These are phyloP conservation scores for Orychophragmus violaceus DNA, from an alignment of 345 rosid genomes.

Conservation along the genomic window DNA sequence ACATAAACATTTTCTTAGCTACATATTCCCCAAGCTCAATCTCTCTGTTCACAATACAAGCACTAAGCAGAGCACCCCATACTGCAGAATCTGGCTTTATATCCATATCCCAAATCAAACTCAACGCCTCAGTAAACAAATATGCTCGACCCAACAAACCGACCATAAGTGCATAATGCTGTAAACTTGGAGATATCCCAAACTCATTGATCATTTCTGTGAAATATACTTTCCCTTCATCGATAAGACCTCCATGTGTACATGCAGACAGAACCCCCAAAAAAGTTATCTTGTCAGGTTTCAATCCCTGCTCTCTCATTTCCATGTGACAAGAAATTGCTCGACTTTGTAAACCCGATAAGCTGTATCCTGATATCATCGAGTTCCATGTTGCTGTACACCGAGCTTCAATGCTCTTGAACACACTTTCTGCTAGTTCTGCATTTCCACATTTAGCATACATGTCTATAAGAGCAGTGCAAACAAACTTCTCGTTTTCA, in stretches of 20 bases:
- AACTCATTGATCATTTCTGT: constrained; percentile 50
- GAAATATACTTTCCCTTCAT: constrained; percentile 60
- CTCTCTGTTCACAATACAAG: constrained; percentile 62
- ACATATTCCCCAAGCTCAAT: constrained; percentile 65
- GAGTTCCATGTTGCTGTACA: constrained; percentile 76
- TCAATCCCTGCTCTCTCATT: constrained; percentile 41
- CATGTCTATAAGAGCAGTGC: constrained; percentile 78
- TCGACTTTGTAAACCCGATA: constrained; percentile 49
- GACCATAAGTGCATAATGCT: constrained; percentile 70
- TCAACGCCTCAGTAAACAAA: constrained; percentile 55
- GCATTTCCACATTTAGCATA: constrained; percentile 71
- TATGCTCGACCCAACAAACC: constrained; percentile 61
- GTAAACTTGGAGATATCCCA: constrained; percentile 49
- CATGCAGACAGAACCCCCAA: constrained; percentile 72
- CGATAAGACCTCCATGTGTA: constrained; percentile 55
- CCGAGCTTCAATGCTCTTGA: constrained; percentile 40
- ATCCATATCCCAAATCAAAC: constrained; percentile 41
- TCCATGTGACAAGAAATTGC: constrained; percentile 45
- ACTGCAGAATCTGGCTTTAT: constrained; percentile 64
- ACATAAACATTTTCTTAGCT: constrained; percentile 61
- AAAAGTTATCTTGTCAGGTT: constrained; percentile 77
- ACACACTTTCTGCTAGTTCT: constrained; percentile 51
- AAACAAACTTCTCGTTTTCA: constrained; percentile 56
- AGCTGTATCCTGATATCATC: constrained; percentile 68
- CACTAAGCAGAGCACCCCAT: constrained; percentile 74